Percentiles rank a stretch among this genome's conserved stretches.
These are phyloP conservation scores for Kondoa malvinella DNA, from an alignment of 768 basidiomycete genomes.

Conservation along the genomic window DNA sequence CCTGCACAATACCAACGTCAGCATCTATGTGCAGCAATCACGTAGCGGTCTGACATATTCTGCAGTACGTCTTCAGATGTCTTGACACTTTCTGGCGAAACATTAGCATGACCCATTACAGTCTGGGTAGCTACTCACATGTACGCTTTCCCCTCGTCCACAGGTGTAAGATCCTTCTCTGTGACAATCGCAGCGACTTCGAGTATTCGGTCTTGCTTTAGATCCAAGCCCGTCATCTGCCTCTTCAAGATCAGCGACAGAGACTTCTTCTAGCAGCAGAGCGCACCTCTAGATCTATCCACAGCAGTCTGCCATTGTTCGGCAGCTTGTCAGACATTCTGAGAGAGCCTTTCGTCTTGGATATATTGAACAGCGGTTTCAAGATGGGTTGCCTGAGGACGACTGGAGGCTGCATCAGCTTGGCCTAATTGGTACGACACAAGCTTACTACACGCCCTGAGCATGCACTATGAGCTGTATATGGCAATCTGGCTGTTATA, in stretches of 20 bases:
- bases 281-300: slow-evolving; percentile 7
- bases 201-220: slow-evolving; percentile 12
- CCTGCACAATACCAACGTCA: not conserved
- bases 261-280: not conserved
- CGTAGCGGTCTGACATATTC: not conserved
- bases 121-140: slow-evolving; percentile 2
- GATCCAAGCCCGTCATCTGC: slow-evolving; percentile 21
- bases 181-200: slow-evolving; percentile 19
- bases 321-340: not conserved
- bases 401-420: not conserved
- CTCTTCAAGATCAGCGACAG: not conserved
- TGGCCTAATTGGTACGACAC: not conserved
- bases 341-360: not conserved
- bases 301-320: not conserved
- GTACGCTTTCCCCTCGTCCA: slow-evolving; percentile 17
- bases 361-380: not conserved
- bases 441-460: not conserved
- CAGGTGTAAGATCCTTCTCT: slow-evolving; percentile 15
- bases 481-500: not conserved
- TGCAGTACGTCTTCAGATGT: not conserved
- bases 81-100: not conserved
- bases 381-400: not conserved
- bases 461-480: not conserved
- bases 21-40: not conserved
- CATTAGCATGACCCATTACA: slow-evolving; percentile 13